Evolutionary conservation across 495 filamentous ascomycete species (phyloP).

Genomic region (Podospora pseudoanserina): DNA sequence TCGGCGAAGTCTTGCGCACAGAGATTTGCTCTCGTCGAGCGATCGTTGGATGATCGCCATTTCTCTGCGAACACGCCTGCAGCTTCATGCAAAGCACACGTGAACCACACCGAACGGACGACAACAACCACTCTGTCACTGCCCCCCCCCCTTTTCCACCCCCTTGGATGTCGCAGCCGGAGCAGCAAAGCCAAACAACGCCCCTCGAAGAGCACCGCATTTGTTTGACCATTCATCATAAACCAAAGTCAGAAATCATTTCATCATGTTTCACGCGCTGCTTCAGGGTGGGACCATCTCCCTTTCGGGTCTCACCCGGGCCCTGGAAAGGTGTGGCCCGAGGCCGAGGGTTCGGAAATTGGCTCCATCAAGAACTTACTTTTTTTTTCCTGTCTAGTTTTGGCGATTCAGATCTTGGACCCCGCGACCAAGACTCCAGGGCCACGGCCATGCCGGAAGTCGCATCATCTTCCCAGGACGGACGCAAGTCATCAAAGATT

Average conservation of each 20-base stretch:
- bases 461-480: slow-evolving; percentile 3
- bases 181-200: background rate
- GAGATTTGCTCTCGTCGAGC: background rate
- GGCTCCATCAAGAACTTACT: slow-evolving; percentile 18
- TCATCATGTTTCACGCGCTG: slow-evolving; percentile 16
- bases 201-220: background rate
- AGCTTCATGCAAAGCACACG: slow-evolving; percentile 9
- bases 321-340: slow-evolving; percentile 18
- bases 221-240: slow-evolving; percentile 10
- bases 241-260: slow-evolving; percentile 3
- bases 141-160: background rate
- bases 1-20: background rate
- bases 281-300: slow-evolving; percentile 19
- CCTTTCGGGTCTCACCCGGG: slow-evolving; percentile 17
- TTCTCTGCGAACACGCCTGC: background rate
- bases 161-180: background rate
- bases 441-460: slow-evolving; percentile 7
- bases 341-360: slow-evolving; percentile 31
- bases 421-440: background rate
- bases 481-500: slow-evolving; percentile 6
- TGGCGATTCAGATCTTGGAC: background rate
- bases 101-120: background rate
- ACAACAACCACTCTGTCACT: background rate
- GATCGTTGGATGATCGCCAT: slow-evolving; percentile 13
- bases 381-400: slow-evolving; percentile 4